Evolutionary conservation across 345 rosid species (phyloP).

Genomic region (Gossypium anomalum): DNA sequence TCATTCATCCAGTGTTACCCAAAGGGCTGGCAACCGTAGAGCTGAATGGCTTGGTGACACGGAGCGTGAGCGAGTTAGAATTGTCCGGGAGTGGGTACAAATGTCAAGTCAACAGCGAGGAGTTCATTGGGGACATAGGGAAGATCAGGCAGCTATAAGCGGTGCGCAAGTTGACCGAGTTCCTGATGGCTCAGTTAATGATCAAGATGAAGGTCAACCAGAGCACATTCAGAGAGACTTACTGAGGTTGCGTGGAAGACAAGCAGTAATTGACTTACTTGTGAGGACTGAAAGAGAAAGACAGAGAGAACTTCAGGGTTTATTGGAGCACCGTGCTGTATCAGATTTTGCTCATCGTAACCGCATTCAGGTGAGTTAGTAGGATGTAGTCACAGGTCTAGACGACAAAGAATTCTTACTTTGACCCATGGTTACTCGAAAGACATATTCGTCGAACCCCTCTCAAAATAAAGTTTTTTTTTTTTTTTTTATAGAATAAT

Average conservation of each 20-base stretch:
- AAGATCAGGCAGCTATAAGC: constrained; percentile 37
- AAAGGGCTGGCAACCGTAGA: constrained; percentile 55
- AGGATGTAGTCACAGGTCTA: too few species aligned
- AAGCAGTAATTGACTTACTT: background rate
- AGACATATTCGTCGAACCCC: background rate
- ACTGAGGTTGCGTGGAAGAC: background rate
- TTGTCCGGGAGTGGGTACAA: constrained; percentile 94
- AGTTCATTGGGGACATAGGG: constrained; percentile 52
- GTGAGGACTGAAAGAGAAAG: background rate
- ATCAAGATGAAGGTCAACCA: background rate
- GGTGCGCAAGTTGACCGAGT: background rate
- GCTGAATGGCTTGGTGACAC: constrained; percentile 96
- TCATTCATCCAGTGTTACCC: constrained; percentile 55
- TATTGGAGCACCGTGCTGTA: background rate
- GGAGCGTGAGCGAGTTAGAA: constrained; percentile 95
- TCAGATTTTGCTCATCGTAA: background rate
- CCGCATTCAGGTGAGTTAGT: background rate
- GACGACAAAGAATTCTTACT: too few species aligned
- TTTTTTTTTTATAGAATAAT: too few species aligned
- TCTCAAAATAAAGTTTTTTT: background rate
- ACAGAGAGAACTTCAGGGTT: background rate
- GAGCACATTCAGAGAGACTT: background rate
- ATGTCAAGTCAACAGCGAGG: constrained; percentile 93
- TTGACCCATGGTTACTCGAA: too few species aligned
- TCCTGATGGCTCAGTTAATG: background rate